These are phyloP conservation scores for Claviceps capensis DNA, from an alignment of 2,329 filamentous ascomycete genomes.

Conservation along the genomic window DNA sequence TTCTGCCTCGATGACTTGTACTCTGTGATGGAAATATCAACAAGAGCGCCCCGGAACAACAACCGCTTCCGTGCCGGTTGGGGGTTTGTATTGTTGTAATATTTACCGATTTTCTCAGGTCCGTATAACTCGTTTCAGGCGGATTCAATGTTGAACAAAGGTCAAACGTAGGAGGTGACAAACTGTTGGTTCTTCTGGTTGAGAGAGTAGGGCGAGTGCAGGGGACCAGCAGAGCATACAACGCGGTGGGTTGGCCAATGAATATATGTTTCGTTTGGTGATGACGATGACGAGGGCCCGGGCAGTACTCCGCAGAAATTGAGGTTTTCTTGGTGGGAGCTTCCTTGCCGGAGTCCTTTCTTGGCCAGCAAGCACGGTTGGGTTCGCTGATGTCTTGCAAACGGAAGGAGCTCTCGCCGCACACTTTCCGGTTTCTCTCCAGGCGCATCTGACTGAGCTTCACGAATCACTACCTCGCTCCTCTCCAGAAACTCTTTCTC, in stretches of 20 bases:
- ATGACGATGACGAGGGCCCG: neutral
- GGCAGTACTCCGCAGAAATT: neutral
- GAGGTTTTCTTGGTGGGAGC: too few species aligned
- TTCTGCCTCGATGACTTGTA: too few species aligned
- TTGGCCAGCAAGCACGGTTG: neutral
- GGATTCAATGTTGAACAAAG: conserved; percentile 2
- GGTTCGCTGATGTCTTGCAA: neutral
- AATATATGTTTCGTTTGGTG: neutral
- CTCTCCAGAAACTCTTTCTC: neutral
- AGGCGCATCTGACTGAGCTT: neutral
- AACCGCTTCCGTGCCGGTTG: neutral
- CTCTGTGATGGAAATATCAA: too few species aligned
- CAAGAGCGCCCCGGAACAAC: neutral
- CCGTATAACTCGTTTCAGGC: conserved; percentile 2
- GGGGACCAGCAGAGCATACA: neutral
- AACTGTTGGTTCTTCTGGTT: neutral
- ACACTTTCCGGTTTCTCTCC: neutral
- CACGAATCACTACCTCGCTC: neutral
- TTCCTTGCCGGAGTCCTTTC: neutral
- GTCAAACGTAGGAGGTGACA: conserved; percentile 2
- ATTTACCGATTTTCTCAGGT: neutral
- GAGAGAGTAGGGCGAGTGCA: neutral
- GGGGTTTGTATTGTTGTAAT: too few species aligned
- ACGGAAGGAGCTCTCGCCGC: conserved; percentile 2
- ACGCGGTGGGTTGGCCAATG: neutral